Percentiles rank a stretch among this genome's conserved stretches.
phyloP scores from a whole-genome alignment of 805 yeast species.

The Candida sithepensis region DNA sequence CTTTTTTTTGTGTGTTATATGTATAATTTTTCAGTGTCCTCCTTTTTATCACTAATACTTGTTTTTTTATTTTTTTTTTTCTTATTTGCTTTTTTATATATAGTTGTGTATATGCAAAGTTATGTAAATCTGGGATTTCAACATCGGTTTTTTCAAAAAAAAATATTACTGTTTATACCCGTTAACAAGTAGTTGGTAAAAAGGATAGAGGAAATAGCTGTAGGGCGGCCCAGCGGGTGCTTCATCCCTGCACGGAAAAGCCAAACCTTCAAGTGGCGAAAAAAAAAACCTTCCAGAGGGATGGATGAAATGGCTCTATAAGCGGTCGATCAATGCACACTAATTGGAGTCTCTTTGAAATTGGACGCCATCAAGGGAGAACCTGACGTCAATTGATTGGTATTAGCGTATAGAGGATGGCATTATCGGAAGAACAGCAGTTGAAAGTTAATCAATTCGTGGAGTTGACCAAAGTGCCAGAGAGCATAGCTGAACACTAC shows the following conservation, averaged over 20 bases:
- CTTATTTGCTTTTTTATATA: constrained; percentile 1
- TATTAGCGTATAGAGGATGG: not conserved
- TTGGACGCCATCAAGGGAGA: too few relatives aligned
- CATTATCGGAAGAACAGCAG: not conserved
- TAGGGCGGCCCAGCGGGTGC: too few relatives aligned
- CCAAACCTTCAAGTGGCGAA: not conserved
- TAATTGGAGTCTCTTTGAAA: too few relatives aligned
- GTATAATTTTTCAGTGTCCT: constrained; percentile 11
- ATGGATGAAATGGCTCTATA: too few relatives aligned
- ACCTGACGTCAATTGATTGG: not conserved
- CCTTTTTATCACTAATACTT: constrained; percentile 9
- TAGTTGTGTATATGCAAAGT: constrained; percentile 19
- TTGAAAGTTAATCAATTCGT: constrained; percentile 31
- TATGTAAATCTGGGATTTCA: constrained; percentile 40
- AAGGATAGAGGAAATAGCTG: not conserved
- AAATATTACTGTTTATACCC: not conserved
- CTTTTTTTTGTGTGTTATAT: constrained; percentile 5
- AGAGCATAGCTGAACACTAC: constrained; percentile 36
- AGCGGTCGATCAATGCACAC: too few relatives aligned
- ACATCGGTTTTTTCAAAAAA: constrained; percentile 36
- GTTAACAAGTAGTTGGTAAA: not conserved
- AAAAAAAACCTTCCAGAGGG: too few relatives aligned
- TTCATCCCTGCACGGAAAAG: not conserved
- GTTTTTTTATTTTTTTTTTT: constrained; percentile 9
- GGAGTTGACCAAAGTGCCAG: constrained; percentile 36